Evolutionary conservation across 2,329 filamentous ascomycete genomes (phyloP), one percentile per base, ranked within the genome.

Genomic region (Talaromyces sp.): DNA sequence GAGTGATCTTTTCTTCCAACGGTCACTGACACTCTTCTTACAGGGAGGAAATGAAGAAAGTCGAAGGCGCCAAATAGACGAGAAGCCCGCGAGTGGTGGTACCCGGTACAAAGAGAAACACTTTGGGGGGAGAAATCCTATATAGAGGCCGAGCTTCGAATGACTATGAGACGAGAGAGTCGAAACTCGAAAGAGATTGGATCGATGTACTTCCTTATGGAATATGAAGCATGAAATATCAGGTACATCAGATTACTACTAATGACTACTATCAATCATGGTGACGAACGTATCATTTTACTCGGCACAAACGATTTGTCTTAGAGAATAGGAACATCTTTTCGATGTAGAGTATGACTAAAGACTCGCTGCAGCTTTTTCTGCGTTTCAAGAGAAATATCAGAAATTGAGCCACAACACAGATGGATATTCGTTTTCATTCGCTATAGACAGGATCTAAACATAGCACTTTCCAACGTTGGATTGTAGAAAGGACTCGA

Each of bases 31-130:
- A 7, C 3, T 14, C 27, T 19, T 22, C 47, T 45, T 3, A 37
- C 58, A 79, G 75, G 68, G 73, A 97, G 80, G 94, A 98, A 79
- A 82, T 97, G 69, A 96, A 96, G 85, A 97, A 97, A 82, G 91
- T 97, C 74, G 92, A 95, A 77, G 86, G 88, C 47, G 84, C 87
- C 68, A 91, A 91, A 82, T 86, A 86, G 84, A 81, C 75, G 80
- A 60, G 50, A 35, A 45, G n/a, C 10, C 33, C 11, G 33, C 35
- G 45, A 52, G 47, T 50, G 39, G 22, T 19, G 24, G 49, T 31
- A 31, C 27, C 9, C 11, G 39, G 39, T 14, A 41, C 49, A 33
- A 24, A 52, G 16, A n/a, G 49, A 33, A 33, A 56, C n/a, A 56
- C 33, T 56, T 37, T 39, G 41, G 41, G 27, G 24, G 33, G 22